A percentile compares a stretch with the other conserved stretches of the same genome.
phyloP scores from a whole-genome alignment of 768 basidiomycete species.

The Galerina marginata region DNA sequence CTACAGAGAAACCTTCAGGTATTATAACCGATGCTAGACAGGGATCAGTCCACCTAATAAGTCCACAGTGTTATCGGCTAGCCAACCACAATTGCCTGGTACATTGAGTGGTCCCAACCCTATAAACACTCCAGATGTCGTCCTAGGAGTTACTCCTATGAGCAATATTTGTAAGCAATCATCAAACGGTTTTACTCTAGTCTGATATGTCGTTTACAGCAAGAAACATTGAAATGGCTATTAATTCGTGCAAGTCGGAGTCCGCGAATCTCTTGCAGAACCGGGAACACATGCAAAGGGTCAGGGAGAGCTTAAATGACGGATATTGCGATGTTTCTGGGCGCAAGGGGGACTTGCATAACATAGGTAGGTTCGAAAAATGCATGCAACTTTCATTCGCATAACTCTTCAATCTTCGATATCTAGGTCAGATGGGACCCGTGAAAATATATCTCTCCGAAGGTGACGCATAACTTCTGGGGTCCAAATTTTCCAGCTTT shows the following conservation, averaged over 20 bases:
- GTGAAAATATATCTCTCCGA: slow-evolving; percentile 68
- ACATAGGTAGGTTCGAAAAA: slow-evolving; percentile 53
- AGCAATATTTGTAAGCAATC: slow-evolving; percentile 47
- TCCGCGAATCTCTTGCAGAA: slow-evolving; percentile 65
- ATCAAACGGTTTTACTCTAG: neutral
- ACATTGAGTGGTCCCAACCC: neutral
- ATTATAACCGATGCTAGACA: neutral
- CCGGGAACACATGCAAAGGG: slow-evolving; percentile 67
- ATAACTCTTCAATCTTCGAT: neutral
- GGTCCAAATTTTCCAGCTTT: neutral
- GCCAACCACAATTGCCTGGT: neutral
- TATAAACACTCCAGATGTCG: slow-evolving; percentile 1
- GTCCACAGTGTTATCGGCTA: neutral
- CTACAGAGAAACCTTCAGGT: neutral
- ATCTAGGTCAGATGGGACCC: slow-evolving; percentile 61
- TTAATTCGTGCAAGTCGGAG: slow-evolving; percentile 76
- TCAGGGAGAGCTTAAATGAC: slow-evolving; percentile 79
- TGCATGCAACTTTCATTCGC: neutral
- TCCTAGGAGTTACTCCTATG: slow-evolving; percentile 21
- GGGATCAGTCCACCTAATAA: neutral
- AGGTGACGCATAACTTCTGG: slow-evolving; percentile 42
- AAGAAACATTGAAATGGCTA: slow-evolving; percentile 72
- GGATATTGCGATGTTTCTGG: slow-evolving; percentile 85
- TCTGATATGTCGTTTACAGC: slow-evolving; percentile 37
- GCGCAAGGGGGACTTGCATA: slow-evolving; percentile 59